Conservation (phyloP, 495 filamentous ascomycete genomes). For the Lepraria neglecta region DNA sequence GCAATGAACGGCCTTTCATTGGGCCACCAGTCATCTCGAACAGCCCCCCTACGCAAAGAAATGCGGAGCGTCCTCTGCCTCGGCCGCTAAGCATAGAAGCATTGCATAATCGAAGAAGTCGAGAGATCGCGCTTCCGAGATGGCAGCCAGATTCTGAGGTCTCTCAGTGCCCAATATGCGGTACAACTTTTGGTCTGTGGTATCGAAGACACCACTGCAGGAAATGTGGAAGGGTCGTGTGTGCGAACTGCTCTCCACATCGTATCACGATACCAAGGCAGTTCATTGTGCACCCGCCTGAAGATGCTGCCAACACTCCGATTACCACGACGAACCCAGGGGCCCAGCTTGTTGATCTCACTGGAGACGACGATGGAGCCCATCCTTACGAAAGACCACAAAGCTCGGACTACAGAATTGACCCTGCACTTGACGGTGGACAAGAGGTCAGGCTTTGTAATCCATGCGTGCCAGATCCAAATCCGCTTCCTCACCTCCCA, state of each 20-base stretch:
- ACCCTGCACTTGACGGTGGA: slow-evolving; percentile 64
- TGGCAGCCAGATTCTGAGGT: slow-evolving; percentile 87
- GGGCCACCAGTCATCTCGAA: slow-evolving; percentile 5
- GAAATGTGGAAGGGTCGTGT: slow-evolving; percentile 94
- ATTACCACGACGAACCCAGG: slow-evolving; percentile 10
- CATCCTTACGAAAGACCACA: slow-evolving; percentile 19
- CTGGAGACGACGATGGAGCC: slow-evolving; percentile 34
- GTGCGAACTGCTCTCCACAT: slow-evolving; percentile 84
- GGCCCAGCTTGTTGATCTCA: slow-evolving; percentile 38
- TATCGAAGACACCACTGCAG: slow-evolving; percentile 91
- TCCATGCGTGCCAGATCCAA: slow-evolving; percentile 89
- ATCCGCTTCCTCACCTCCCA: slow-evolving; percentile 55
- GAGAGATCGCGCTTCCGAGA: slow-evolving; percentile 48
- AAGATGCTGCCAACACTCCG: slow-evolving; percentile 27
- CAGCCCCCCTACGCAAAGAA: slow-evolving; percentile 8
- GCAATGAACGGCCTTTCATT: slow-evolving; percentile 3
- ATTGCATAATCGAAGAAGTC: slow-evolving; percentile 17
- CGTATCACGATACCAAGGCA: slow-evolving; percentile 89
- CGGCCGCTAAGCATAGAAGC: slow-evolving; percentile 19
- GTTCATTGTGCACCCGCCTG: slow-evolving; percentile 82
- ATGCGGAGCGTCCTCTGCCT: slow-evolving; percentile 22
- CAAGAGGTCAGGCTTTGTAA: slow-evolving; percentile 90
- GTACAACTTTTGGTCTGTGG: slow-evolving; percentile 72
- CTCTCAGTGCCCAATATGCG: slow-evolving; percentile 74
- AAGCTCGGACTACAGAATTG: slow-evolving; percentile 32